These are phyloP conservation scores for Volutella citrinella DNA, from an alignment of 2,329 filamentous ascomycete genomes.

Conservation along the genomic window DNA sequence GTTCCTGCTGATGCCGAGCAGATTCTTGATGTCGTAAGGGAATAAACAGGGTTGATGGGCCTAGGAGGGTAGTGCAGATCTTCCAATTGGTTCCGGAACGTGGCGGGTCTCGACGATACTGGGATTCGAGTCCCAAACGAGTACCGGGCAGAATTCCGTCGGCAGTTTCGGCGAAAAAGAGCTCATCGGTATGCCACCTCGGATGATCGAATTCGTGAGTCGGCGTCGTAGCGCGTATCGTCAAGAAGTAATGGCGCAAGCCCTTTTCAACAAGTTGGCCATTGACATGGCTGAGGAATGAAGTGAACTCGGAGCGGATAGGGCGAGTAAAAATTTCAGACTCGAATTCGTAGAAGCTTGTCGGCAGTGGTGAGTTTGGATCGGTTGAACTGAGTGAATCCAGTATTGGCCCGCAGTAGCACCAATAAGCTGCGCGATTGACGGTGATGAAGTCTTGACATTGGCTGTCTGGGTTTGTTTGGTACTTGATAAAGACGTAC, in stretches of 20 bases:
- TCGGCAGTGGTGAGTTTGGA: conserved; percentile 21
- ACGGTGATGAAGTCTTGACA: conserved; percentile 11
- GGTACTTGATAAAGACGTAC: conserved; percentile 13
- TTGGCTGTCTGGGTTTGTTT: background rate
- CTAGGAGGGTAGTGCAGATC: conserved; percentile 44
- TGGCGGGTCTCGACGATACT: background rate
- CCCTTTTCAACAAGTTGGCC: conserved; percentile 32
- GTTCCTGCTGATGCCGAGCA: conserved; percentile 32
- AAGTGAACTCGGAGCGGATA: conserved; percentile 33
- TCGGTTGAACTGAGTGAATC: conserved; percentile 9
- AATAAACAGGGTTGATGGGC: conserved; percentile 45
- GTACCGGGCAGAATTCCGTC: conserved; percentile 14
- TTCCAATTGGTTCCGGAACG: conserved; percentile 41
- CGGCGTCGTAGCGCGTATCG: conserved; percentile 42
- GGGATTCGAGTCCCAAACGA: conserved; percentile 6
- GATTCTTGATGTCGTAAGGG: conserved; percentile 23
- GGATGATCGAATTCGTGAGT: conserved; percentile 41
- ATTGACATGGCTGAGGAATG: conserved; percentile 39
- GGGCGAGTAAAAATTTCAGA: conserved; percentile 30
- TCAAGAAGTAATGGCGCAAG: conserved; percentile 44
- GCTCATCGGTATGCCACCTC: conserved; percentile 49
- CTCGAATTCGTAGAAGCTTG: conserved; percentile 38
- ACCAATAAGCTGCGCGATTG: conserved; percentile 37
- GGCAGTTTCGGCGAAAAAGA: conserved; percentile 35
- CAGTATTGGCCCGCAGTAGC: conserved; percentile 42